phyloP scores from a whole-genome alignment of 345 rosid genomes.

The Gossypium arboreum region DNA sequence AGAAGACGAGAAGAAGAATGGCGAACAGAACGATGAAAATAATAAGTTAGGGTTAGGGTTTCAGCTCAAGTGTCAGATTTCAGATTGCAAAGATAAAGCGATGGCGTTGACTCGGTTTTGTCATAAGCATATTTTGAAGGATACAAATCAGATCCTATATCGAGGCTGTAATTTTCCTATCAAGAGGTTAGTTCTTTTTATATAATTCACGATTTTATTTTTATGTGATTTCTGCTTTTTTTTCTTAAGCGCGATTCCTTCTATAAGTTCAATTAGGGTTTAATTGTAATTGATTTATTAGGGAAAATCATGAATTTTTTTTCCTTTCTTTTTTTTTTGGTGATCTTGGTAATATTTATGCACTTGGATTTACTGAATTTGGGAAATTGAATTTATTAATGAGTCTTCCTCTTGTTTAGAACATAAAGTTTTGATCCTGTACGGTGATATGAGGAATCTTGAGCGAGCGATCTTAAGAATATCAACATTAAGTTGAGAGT shows the following conservation, averaged over 20 bases:
- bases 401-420: not conserved
- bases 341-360: not conserved
- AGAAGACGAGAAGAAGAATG: slow-evolving; percentile 22
- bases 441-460: not conserved
- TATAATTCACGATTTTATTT: not conserved
- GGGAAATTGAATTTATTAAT: not conserved
- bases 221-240: not conserved
- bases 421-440: not conserved
- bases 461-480: not conserved
- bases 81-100: slow-evolving; percentile 34
- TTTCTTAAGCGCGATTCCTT: not conserved
- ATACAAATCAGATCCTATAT: slow-evolving; percentile 42
- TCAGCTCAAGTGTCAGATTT: slow-evolving; percentile 19
- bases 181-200: slow-evolving; percentile 30
- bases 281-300: slow-evolving; percentile 1
- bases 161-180: slow-evolving; percentile 30
- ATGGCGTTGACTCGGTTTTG: slow-evolving; percentile 45
- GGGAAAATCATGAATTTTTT: not conserved
- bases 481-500: not conserved
- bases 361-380: not conserved
- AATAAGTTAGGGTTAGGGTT: slow-evolving; percentile 14
- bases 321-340: not conserved
- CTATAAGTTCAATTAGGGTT: not conserved
- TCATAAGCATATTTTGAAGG: slow-evolving; percentile 33
- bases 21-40: slow-evolving; percentile 7